phyloP scores from a whole-genome alignment of 2,329 filamentous ascomycete species.

The Lachnellula suecica region DNA sequence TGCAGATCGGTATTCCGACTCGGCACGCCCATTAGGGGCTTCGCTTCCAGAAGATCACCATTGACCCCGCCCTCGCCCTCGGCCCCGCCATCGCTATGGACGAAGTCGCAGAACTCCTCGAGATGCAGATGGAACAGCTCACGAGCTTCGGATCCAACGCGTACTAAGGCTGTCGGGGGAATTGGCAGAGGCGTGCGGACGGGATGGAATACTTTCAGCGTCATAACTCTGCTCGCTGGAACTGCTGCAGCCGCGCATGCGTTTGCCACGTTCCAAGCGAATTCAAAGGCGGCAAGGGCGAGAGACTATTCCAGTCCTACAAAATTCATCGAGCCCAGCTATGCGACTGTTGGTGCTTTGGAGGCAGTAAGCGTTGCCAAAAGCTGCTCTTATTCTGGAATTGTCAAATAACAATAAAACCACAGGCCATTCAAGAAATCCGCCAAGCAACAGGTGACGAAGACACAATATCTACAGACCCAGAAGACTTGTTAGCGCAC shows the following conservation, averaged over 20 bases:
- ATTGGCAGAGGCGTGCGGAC: background rate
- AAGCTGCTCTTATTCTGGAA: background rate
- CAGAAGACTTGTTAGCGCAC: slow-evolving; percentile 59
- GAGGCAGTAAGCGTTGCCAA: slow-evolving; percentile 41
- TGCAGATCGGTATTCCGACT: slow-evolving; percentile 17
- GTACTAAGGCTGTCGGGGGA: too few relatives aligned
- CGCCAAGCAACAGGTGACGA: slow-evolving; percentile 46
- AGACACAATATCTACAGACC: slow-evolving; percentile 61
- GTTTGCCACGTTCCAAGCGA: slow-evolving; percentile 14
- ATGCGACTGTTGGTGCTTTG: slow-evolving; percentile 50
- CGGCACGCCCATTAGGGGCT: slow-evolving; percentile 8
- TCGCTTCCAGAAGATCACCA: slow-evolving; percentile 14
- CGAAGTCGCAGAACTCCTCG: background rate
- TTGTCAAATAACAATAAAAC: background rate
- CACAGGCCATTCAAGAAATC: slow-evolving; percentile 56
- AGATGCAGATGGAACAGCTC: slow-evolving; percentile 16
- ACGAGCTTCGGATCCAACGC: background rate
- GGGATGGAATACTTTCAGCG: slow-evolving; percentile 25
- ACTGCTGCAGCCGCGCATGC: slow-evolving; percentile 20
- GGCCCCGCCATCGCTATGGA: slow-evolving; percentile 5
- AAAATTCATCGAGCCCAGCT: slow-evolving; percentile 34
- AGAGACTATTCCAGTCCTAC: slow-evolving; percentile 29
- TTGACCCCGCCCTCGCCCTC: background rate
- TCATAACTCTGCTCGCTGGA: slow-evolving; percentile 24
- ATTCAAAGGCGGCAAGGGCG: slow-evolving; percentile 9